Conservation (phyloP, 2,329 filamentous ascomycete species). For the Podosphaera fusca region DNA sequence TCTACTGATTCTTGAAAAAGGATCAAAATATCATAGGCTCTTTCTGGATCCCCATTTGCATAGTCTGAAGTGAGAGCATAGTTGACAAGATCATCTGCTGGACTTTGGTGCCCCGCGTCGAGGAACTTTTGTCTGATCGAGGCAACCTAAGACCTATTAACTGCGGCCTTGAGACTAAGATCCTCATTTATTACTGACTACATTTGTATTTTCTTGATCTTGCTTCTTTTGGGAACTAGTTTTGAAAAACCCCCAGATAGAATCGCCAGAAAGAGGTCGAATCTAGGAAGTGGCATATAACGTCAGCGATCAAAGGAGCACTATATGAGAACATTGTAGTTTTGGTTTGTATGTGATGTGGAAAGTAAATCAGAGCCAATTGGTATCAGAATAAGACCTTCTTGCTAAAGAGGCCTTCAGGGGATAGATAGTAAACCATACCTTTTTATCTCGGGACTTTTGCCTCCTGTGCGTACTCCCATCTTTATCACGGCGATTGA, state of each 20-base stretch:
- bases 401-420: slow-evolving; percentile 5
- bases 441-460: slow-evolving; percentile 29
- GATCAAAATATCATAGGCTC: slow-evolving; percentile 52
- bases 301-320: slow-evolving; percentile 10
- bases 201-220: slow-evolving; percentile 29
- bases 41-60: slow-evolving; percentile 45
- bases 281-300: slow-evolving; percentile 18
- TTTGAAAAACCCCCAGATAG: slow-evolving; percentile 41
- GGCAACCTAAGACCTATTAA: slow-evolving; percentile 22
- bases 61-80: slow-evolving; percentile 39
- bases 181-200: slow-evolving; percentile 5
- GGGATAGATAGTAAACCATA: slow-evolving; percentile 4
- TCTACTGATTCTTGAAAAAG: slow-evolving; percentile 63
- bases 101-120: slow-evolving; percentile 26
- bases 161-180: not conserved
- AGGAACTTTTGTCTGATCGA: slow-evolving; percentile 27
- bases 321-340: slow-evolving; percentile 6
- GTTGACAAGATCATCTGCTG: slow-evolving; percentile 37
- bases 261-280: slow-evolving; percentile 30
- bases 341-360: slow-evolving; percentile 10
- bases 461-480: slow-evolving; percentile 25
- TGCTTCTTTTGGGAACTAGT: slow-evolving; percentile 31
- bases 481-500: slow-evolving; percentile 46
- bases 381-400: slow-evolving; percentile 5
- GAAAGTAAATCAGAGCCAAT: slow-evolving; percentile 7